These are phyloP conservation scores for Syzygium aqueum DNA, from an alignment of 345 rosid genomes.

Conservation along the genomic window DNA sequence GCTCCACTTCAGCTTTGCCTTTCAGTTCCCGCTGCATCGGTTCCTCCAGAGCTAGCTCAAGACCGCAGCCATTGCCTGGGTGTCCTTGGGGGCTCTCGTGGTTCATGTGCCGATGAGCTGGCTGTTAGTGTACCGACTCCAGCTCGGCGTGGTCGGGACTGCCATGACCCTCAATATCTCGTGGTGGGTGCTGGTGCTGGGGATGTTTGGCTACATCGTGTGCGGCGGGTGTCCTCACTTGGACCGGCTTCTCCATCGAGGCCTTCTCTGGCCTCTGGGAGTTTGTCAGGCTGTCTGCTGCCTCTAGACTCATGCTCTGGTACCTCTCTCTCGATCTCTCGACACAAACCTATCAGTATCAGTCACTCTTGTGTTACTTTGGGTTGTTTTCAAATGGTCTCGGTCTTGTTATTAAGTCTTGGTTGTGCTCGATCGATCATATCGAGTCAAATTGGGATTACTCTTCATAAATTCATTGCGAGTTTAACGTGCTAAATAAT, in stretches of 20 bases:
- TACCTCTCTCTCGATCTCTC: background rate
- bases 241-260: constrained; percentile 73
- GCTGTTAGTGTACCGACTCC: constrained; percentile 40
- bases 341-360: background rate
- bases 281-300: constrained; percentile 57
- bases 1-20: constrained; percentile 65
- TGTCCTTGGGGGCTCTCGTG: constrained; percentile 26
- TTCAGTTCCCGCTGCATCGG: constrained; percentile 61
- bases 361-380: background rate
- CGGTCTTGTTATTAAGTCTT: background rate
- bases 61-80: constrained; percentile 48
- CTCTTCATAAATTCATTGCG: background rate
- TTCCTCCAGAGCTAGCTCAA: constrained; percentile 72
- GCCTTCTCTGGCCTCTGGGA: constrained; percentile 80
- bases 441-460: background rate
- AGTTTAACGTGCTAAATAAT: background rate
- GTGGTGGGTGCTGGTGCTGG: constrained; percentile 56
- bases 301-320: constrained; percentile 88
- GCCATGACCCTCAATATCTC: constrained; percentile 48
- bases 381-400: background rate
- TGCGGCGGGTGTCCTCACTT: constrained; percentile 70
- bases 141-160: constrained; percentile 51
- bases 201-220: constrained; percentile 23
- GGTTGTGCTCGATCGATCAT: background rate
- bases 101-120: constrained; percentile 55